Percentiles rank a stretch among this genome's conserved stretches.
phyloP scores from a whole-genome alignment of 2,329 filamentous ascomycete species.

The Fusarium mangiferae region DNA sequence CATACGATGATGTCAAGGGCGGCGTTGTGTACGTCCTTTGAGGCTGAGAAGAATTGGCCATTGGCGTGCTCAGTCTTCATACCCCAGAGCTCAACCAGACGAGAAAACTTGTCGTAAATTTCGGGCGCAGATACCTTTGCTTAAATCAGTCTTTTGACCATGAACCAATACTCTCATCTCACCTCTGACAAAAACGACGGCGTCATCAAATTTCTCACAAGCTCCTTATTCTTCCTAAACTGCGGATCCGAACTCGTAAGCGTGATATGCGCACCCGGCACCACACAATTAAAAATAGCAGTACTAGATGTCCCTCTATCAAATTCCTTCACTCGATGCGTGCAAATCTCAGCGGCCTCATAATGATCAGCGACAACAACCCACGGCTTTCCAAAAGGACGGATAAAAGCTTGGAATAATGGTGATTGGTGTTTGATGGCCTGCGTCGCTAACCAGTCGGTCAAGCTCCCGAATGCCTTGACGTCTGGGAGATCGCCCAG shows the following conservation, averaged over 20 bases:
- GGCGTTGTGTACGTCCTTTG: conserved; percentile 22
- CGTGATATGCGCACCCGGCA: conserved; percentile 19
- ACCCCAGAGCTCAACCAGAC: conserved; percentile 11
- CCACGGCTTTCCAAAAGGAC: conserved; percentile 22
- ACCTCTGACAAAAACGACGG: conserved; percentile 25
- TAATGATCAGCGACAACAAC: conserved; percentile 31
- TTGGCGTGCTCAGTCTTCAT: conserved; percentile 5
- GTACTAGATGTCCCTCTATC: conserved; percentile 17
- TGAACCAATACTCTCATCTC: accelerated
- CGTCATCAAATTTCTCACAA: conserved; percentile 31
- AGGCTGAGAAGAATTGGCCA: conserved; percentile 4
- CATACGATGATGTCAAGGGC: conserved; percentile 26
- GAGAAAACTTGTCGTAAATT: conserved; percentile 28
- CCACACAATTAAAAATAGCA: conserved; percentile 7
- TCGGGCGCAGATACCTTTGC: conserved; percentile 22
- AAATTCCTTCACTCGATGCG: conserved; percentile 28
- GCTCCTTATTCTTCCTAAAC: conserved; percentile 33
- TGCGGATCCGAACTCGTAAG: conserved; percentile 23
- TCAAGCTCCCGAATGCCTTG: conserved; percentile 20
- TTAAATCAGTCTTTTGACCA: neutral
- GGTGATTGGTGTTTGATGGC: conserved; percentile 18
- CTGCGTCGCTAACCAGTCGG: conserved; percentile 24
- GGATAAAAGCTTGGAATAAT: conserved; percentile 19
- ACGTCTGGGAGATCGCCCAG: conserved; percentile 19
- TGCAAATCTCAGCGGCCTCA: conserved; percentile 27